These are phyloP conservation scores for Verticillium nonalfalfae DNA, from an alignment of 2,329 filamentous ascomycete genomes.

Conservation along the genomic window DNA sequence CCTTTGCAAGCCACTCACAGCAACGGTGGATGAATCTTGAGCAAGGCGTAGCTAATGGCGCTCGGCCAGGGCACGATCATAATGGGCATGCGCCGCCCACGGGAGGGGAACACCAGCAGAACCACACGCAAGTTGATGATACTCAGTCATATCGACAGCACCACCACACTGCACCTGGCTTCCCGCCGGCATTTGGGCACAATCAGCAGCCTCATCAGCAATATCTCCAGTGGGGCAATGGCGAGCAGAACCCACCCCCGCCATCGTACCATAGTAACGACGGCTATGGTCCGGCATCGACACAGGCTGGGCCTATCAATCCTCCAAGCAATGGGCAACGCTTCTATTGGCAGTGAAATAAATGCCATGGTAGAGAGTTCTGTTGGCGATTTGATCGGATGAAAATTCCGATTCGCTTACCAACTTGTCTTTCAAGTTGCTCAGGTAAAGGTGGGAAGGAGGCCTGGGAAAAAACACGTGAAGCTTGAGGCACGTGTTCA, in stretches of 20 bases:
- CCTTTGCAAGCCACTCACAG: background rate
- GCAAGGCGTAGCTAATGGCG: background rate
- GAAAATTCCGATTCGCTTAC: background rate
- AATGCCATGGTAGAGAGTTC: background rate
- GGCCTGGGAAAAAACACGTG: too few relatives aligned
- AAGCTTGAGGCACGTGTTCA: too few relatives aligned
- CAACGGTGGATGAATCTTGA: background rate
- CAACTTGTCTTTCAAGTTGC: too few relatives aligned
- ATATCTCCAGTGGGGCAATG: background rate
- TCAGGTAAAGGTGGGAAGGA: too few relatives aligned
- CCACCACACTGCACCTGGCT: background rate
- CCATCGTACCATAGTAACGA: background rate
- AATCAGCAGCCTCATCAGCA: background rate
- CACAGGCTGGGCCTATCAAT: background rate
- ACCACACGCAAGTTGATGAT: background rate
- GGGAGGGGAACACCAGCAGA: background rate
- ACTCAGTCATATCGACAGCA: background rate
- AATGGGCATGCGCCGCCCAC: background rate
- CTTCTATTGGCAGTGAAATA: background rate
- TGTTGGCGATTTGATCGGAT: background rate
- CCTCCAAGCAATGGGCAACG: background rate
- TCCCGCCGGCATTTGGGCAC: background rate
- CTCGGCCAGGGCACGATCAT: background rate
- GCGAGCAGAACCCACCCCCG: background rate
- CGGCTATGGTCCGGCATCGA: background rate